Evolutionary conservation across 2,329 filamentous ascomycete species (phyloP).

Genomic region (Colletotrichum sp.): DNA sequence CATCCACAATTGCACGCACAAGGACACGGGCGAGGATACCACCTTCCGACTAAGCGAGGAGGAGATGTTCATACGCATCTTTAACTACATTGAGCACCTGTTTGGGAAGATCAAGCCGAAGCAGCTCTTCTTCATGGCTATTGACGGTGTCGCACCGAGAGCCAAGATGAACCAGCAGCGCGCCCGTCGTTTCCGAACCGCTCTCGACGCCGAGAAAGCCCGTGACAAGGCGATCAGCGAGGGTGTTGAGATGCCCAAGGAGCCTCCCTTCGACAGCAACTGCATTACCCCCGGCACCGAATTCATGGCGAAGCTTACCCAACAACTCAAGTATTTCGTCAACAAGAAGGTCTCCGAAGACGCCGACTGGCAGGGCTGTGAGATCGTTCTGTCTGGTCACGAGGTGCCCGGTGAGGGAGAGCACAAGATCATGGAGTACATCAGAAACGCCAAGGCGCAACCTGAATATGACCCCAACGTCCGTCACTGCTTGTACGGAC

Average conservation of each 20-base stretch:
- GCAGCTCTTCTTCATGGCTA: conserved; percentile 99
- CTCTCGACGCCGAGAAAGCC: conserved; percentile 86
- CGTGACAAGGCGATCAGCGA: conserved; percentile 91
- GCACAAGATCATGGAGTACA: conserved; percentile 99
- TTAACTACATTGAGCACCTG: conserved; percentile 99
- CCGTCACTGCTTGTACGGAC: conserved; percentile 94
- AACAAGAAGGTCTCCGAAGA: conserved; percentile 99
- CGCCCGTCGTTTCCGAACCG: conserved; percentile 91
- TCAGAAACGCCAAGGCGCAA: conserved; percentile 95
- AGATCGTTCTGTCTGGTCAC: conserved; percentile 95
- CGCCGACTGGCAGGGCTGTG: conserved; percentile 94
- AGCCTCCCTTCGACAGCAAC: conserved; percentile 97
- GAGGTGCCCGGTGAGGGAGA: conserved; percentile 98
- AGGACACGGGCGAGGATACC: conserved; percentile 84
- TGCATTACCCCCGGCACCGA: conserved; percentile 97
- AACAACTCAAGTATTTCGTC: conserved; percentile 96
- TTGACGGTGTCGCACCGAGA: conserved; percentile 95
- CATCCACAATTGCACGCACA: conserved; percentile 99
- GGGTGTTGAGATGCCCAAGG: conserved; percentile 91
- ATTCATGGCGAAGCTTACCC: conserved; percentile 96
- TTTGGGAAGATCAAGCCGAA: conserved; percentile 99
- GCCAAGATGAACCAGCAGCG: conserved; percentile 99
- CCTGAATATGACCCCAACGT: conserved; percentile 91
- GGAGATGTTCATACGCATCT: conserved; percentile 99
- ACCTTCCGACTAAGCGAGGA: conserved; percentile 95